phyloP scores from a whole-genome alignment of 148 eudicot genomes.

The Selenicereus undatus region DNA sequence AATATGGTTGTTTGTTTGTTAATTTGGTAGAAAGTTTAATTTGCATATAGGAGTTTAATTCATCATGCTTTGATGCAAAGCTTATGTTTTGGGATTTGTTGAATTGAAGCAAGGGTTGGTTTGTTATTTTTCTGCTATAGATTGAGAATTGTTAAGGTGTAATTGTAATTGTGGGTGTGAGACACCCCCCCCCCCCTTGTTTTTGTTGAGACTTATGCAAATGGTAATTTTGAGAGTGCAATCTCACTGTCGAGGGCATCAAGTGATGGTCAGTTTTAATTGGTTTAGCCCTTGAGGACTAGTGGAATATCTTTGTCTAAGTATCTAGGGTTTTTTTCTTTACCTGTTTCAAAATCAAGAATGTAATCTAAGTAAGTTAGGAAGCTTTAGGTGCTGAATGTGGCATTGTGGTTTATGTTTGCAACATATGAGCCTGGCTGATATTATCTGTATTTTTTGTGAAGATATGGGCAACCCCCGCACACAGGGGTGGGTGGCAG shows the following conservation, averaged over 20 bases:
- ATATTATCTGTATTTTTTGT: slow-evolving; percentile 19
- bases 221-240: neutral
- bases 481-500: slow-evolving; percentile 44
- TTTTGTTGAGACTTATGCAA: neutral
- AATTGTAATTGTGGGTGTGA: neutral
- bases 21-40: slow-evolving; percentile 7
- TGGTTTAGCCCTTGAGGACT: neutral
- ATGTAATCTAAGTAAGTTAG: slow-evolving; percentile 4
- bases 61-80: slow-evolving; percentile 14
- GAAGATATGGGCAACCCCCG: slow-evolving; percentile 62
- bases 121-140: neutral
- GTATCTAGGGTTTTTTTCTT: slow-evolving; percentile 11
- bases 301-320: neutral
- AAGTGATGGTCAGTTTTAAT: neutral
- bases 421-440: slow-evolving; percentile 13
- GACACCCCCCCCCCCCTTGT: neutral
- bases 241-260: neutral
- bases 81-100: neutral
- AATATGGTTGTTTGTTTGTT: neutral
- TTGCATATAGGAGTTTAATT: slow-evolving; percentile 2
- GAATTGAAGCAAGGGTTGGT: slow-evolving; percentile 10
- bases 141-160: slow-evolving; percentile 12
- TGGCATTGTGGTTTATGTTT: neutral
- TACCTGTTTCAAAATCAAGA: neutral
- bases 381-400: neutral